Evolutionary conservation across 192 early-diverging fungal species (phyloP), one percentile per base, ranked within the genome.

Genomic region (Entophlyctis luteolus): DNA sequence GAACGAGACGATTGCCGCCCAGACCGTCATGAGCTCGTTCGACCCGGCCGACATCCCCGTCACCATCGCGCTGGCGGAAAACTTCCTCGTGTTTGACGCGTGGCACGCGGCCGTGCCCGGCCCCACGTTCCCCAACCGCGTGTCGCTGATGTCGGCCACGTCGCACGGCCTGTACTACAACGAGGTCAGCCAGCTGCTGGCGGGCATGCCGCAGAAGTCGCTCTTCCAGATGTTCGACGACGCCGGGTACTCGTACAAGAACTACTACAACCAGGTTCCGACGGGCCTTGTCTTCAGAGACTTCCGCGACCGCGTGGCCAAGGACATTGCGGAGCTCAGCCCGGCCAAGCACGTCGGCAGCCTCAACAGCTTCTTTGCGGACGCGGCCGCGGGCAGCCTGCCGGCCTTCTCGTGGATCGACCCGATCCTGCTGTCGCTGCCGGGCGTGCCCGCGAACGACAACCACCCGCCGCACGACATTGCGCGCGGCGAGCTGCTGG

Each of bases 71-170:
- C 59, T 77, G 4, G 76, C 76, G 12, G 53, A 48, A 10, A 67
- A 77, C 20, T 77, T 66, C 50, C 42, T 59, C 8, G 39, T 77
- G 25, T 62, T 77, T 47, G 72, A 77, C 54, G 56, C 62, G 29
- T 77, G 71, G 67, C 70, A 59, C 38, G 36, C 54, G 45, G 54
- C n/a, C 2, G 49, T 62, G 23, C 72, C 62, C 23, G 66, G 76
- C 16, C 76, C 76, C 36, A 77, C 76, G 0, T 67, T 49, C 46
- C 72, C 76, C 20, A 77, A 77, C 57, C 45, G 76, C 16, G 36
- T 55, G 27, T 77, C 72, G 37, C 27, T 77, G 27, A 39, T 59
- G 63, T 72, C 62, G 0, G 72, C 59, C 0, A 77, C 76, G 1
- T 49, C 72, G n/a, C 23, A 53, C 34, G 76, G 76, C 22, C 27